Conservation (phyloP, 306 rosid species). For the Alnus rubra region DNA sequence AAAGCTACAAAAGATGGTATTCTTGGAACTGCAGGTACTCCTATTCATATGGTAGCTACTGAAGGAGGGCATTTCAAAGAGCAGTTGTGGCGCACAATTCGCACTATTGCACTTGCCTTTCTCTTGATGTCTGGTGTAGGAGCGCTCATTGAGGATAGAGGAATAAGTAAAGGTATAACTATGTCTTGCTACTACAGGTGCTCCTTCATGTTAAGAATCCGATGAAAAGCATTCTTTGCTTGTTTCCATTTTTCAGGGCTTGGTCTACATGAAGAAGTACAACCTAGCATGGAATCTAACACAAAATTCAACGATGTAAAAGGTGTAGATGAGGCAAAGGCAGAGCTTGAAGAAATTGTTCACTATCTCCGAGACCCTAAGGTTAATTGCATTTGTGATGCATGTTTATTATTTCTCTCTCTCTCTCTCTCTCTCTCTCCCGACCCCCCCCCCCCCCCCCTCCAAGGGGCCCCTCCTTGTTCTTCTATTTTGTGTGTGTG, state of each 20-base stretch:
- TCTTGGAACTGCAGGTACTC: constrained; percentile 78
- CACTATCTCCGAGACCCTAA: constrained; percentile 89
- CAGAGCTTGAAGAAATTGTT: constrained; percentile 90
- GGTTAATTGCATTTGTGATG: constrained; percentile 40
- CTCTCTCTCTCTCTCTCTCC: no score
- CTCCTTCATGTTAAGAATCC: constrained; percentile 14
- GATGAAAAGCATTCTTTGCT: constrained; percentile 16
- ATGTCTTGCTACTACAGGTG: constrained; percentile 21
- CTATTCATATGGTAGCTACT: constrained; percentile 71
- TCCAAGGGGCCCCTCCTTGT: no score
- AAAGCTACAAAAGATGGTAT: constrained; percentile 57
- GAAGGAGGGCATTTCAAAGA: constrained; percentile 71
- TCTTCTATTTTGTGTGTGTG: not conserved
- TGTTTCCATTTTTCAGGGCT: constrained; percentile 46
- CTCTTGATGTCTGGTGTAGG: constrained; percentile 74
- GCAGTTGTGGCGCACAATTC: constrained; percentile 74
- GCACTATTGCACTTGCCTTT: constrained; percentile 59
- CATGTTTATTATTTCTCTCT: not conserved
- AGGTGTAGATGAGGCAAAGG: constrained; percentile 94
- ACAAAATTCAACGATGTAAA: constrained; percentile 81
- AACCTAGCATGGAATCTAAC: constrained; percentile 70
- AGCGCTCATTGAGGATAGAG: constrained; percentile 78
- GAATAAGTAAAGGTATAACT: constrained; percentile 70
- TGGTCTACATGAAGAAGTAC: constrained; percentile 66
- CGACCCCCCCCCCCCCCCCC: no score